Evolutionary conservation across 1,139 yeast genomes (phyloP), one percentile per base, ranked within the genome.

Genomic region (Chernovozyma sophiae-reginae): DNA sequence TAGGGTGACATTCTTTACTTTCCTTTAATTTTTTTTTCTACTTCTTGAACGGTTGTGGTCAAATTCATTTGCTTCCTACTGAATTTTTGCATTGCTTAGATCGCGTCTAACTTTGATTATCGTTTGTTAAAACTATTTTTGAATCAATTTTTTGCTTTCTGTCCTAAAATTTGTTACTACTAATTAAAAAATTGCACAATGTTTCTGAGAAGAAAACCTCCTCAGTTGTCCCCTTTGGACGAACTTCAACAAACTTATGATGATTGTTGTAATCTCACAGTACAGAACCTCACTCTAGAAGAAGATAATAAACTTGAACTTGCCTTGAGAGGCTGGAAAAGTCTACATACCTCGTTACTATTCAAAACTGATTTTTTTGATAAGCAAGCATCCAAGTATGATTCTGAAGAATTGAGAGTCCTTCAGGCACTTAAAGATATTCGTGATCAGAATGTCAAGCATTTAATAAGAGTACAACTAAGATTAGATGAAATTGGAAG

Each of bases 251-350:
- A 75, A 40, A 60, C 82, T 1, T 82, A 82, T 57, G 70, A 74
- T 45, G 82, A 78, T 44, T 65, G 79, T 41, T 82, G 86, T 38
- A 74, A 75, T 48, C 65, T 65, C 40, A 70, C 86, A 11, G 66
- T 81, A 37, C 65, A 71, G 45, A 77, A 79, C 53, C 53, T 80
- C 35, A 68, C 76, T 4, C 52, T 76, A 19, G 90, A 83, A 49
- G 83, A 81, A 43, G 62, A 66, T 16, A 65, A 70, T 28, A 66
- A 72, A 16, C 58, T 68, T 35, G 75, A 69, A 38, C 77, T 71
- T 16, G 85, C 90, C 1, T 58, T 80, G 22, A 75, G 73, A 46
- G 89, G 89, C 3, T 83, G 90, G 90, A 81, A 79, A 48, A 67
- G 79, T 7, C 58, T 83, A 15, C 86, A 80, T 45, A 78, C 85